phyloP scores from a whole-genome alignment of 768 basidiomycete species.

The Pleurotus cornucopiae region DNA sequence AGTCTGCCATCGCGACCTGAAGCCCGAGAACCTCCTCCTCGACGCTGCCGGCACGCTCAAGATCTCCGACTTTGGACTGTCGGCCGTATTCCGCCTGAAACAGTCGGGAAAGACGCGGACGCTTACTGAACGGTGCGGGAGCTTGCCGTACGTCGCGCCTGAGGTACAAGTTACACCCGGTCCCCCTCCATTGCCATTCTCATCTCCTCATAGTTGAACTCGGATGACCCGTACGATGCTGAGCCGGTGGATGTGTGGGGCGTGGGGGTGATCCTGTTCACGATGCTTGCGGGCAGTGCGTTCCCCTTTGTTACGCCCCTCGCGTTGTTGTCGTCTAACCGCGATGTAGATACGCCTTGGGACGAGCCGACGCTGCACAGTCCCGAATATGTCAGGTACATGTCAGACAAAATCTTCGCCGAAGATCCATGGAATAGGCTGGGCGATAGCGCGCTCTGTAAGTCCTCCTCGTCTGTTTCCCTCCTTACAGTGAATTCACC shows the following conservation, averaged over 20 bases:
- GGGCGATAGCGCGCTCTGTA: slow-evolving; percentile 54
- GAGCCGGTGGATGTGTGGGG: slow-evolving; percentile 98
- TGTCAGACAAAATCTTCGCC: slow-evolving; percentile 67
- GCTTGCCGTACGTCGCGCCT: slow-evolving; percentile 91
- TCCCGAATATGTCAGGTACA: slow-evolving; percentile 75
- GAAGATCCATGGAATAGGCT: slow-evolving; percentile 81
- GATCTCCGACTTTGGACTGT: slow-evolving; percentile 93
- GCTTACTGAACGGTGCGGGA: slow-evolving; percentile 84
- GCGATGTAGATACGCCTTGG: slow-evolving; percentile 86
- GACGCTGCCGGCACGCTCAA: slow-evolving; percentile 83
- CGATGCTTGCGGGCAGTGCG: slow-evolving; percentile 86
- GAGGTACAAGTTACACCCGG: slow-evolving; percentile 50
- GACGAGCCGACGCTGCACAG: slow-evolving; percentile 84
- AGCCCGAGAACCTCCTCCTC: slow-evolving; percentile 93
- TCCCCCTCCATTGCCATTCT: neutral
- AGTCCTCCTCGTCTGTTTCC: slow-evolving; percentile 20
- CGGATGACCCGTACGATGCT: slow-evolving; percentile 68
- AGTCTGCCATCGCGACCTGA: slow-evolving; percentile 94
- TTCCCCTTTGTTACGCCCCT: slow-evolving; percentile 12
- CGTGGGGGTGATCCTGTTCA: slow-evolving; percentile 90
- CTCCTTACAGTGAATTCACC: neutral
- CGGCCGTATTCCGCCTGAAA: slow-evolving; percentile 84
- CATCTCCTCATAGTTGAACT: slow-evolving; percentile 49
- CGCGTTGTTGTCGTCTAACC: neutral
- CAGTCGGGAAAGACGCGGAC: slow-evolving; percentile 70